A percentile compares a stretch with the other conserved stretches of the same genome.
Evolutionary conservation across 192 early-diverging fungal genomes (phyloP).

Genomic region (Podila epicladia): DNA sequence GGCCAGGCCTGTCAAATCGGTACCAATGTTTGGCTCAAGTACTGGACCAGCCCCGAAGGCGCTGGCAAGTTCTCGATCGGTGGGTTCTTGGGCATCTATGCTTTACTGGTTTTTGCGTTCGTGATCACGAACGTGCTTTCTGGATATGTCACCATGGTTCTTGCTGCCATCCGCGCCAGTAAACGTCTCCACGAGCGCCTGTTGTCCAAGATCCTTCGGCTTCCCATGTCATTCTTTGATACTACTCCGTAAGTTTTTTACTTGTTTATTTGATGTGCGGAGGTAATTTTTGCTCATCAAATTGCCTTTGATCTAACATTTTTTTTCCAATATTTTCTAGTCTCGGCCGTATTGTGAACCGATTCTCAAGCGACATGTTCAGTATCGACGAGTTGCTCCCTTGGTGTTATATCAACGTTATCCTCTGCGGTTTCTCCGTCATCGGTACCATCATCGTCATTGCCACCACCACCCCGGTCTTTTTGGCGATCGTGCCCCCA

Average conservation of each 20-base stretch:
- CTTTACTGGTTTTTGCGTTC: slow-evolving; percentile 17
- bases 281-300: slow-evolving; percentile 61
- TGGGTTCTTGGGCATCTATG: slow-evolving; percentile 40
- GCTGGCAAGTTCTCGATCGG: slow-evolving; percentile 11
- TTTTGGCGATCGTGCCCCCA: slow-evolving; percentile 62
- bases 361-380: slow-evolving; percentile 90
- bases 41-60: slow-evolving; percentile 58
- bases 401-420: slow-evolving; percentile 56
- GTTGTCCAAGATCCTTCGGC: slow-evolving; percentile 71
- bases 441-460: slow-evolving; percentile 57
- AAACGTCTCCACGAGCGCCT: slow-evolving; percentile 67
- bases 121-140: slow-evolving; percentile 31
- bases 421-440: slow-evolving; percentile 51
- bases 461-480: slow-evolving; percentile 54
- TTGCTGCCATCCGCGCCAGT: slow-evolving; percentile 67
- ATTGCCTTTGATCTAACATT: not conserved
- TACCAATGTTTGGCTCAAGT: slow-evolving; percentile 72
- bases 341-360: slow-evolving; percentile 84
- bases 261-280: slow-evolving; percentile 54
- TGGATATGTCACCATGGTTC: slow-evolving; percentile 27
- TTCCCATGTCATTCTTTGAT: slow-evolving; percentile 72
- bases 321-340: slow-evolving; percentile 50
- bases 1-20: slow-evolving; percentile 65
- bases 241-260: slow-evolving; percentile 73
- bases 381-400: slow-evolving; percentile 80